A percentile compares a stretch with the other conserved stretches of the same genome.
phyloP scores from a whole-genome alignment of 768 basidiomycete genomes.

The Lentinula lateritia region DNA sequence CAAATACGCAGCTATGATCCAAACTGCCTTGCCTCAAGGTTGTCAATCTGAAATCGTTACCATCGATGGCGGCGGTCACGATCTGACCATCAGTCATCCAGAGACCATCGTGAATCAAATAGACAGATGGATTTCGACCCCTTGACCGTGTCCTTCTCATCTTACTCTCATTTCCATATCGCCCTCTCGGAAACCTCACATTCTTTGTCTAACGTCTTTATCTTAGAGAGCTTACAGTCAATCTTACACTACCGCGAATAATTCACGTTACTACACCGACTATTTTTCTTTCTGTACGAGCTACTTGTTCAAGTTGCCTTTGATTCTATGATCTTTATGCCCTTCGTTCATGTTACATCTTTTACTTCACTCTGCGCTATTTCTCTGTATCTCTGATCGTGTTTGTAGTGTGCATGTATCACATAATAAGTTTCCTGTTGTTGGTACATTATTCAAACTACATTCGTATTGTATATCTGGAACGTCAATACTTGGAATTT shows the following conservation, averaged over 20 bases:
- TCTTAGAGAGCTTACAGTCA: background rate
- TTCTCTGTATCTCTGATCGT: background rate
- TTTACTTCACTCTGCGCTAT: too few relatives aligned
- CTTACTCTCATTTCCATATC: background rate
- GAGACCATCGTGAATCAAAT: constrained; percentile 7
- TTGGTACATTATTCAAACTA: background rate
- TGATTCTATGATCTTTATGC: background rate
- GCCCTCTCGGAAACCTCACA: background rate
- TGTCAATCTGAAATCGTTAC: constrained; percentile 35
- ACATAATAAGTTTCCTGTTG: background rate
- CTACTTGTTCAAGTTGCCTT: background rate
- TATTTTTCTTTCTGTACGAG: too few relatives aligned
- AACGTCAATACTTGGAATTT: too few relatives aligned
- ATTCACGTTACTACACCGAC: background rate
- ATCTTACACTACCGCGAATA: background rate
- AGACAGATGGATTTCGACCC: background rate
- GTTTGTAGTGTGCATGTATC: background rate
- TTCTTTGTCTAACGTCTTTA: background rate
- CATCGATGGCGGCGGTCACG: constrained; percentile 49
- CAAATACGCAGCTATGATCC: constrained; percentile 45
- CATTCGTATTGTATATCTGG: background rate
- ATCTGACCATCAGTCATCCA: constrained; percentile 40
- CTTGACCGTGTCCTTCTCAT: background rate
- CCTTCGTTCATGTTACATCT: background rate
- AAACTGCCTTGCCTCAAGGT: constrained; percentile 35